Evolutionary conservation across 2,329 filamentous ascomycete species (phyloP).

Genomic region (Trichoderma atrobrunneum): DNA sequence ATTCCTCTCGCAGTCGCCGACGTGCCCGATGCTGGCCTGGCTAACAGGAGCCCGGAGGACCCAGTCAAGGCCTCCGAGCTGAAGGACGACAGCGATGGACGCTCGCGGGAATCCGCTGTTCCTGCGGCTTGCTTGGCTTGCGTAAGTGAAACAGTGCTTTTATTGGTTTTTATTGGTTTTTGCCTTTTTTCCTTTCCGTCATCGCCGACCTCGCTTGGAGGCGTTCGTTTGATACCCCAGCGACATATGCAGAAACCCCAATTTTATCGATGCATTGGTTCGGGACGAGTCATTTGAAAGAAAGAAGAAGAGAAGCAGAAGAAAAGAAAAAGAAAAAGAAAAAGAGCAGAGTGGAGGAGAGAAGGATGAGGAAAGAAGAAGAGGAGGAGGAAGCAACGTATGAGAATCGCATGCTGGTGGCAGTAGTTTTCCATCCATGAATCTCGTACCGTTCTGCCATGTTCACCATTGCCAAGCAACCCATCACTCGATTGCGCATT

Average conservation of each 20-base stretch:
- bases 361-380: not conserved
- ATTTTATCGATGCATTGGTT: not conserved
- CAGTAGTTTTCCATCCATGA: not conserved
- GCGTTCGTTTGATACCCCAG: not conserved
- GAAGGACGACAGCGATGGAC: constrained; percentile 19
- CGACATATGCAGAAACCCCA: not conserved
- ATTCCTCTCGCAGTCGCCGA: constrained; percentile 10
- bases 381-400: not conserved
- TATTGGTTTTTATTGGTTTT: not conserved
- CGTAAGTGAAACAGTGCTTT: constrained; percentile 38
- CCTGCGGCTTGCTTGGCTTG: constrained; percentile 56
- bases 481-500: not conserved
- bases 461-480: not conserved
- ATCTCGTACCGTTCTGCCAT: not conserved
- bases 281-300: not conserved
- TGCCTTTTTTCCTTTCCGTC: not conserved
- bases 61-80: not conserved
- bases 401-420: not conserved
- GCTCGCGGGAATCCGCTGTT: constrained; percentile 36
- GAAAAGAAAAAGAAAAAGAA: not conserved
- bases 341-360: not conserved
- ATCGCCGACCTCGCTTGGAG: constrained; percentile 4
- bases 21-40: constrained; percentile 2
- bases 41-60: constrained; percentile 14
- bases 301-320: not conserved